phyloP scores from a whole-genome alignment of 352 stramenopile species.

The Phytophthora gonapodyides region DNA sequence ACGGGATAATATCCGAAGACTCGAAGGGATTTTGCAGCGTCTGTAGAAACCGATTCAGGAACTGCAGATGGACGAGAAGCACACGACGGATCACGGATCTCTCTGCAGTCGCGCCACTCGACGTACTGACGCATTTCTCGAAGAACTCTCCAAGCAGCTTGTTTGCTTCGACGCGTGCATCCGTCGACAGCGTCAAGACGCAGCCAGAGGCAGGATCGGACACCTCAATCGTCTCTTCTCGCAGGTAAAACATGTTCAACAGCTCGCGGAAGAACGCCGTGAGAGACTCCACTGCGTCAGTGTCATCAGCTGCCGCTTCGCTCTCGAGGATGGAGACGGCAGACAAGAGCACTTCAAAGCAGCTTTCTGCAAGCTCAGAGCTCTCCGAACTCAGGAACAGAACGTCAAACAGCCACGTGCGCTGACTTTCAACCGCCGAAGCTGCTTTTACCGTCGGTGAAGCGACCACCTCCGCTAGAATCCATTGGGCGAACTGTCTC shows the following conservation, averaged over 20 bases:
- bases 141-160: slow-evolving; percentile 38
- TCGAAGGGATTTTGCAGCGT: slow-evolving; percentile 39
- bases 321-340: slow-evolving; percentile 26
- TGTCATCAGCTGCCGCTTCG: slow-evolving; percentile 16
- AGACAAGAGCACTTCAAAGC: slow-evolving; percentile 34
- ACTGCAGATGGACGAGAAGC: slow-evolving; percentile 42
- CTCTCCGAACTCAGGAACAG: slow-evolving; percentile 48
- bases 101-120: not conserved
- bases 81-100: slow-evolving; percentile 20
- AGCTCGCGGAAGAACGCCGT: slow-evolving; percentile 33
- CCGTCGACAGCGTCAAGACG: slow-evolving; percentile 32
- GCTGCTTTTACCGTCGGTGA: slow-evolving; percentile 5
- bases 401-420: slow-evolving; percentile 70
- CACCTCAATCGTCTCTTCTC: slow-evolving; percentile 42
- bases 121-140: slow-evolving; percentile 24
- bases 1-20: slow-evolving; percentile 6
- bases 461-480: slow-evolving; percentile 33
- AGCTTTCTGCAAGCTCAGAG: slow-evolving; percentile 30
- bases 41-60: slow-evolving; percentile 58
- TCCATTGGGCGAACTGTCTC: slow-evolving; percentile 38
- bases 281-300: slow-evolving; percentile 18
- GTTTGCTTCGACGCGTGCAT: slow-evolving; percentile 21
- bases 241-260: slow-evolving; percentile 46
- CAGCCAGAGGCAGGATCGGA: slow-evolving; percentile 40
- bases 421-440: slow-evolving; percentile 24